Percentiles rank a stretch among this genome's conserved stretches.
Evolutionary conservation across 805 yeast genomes (phyloP).

Genomic region (Cyberlindnera maritima): DNA sequence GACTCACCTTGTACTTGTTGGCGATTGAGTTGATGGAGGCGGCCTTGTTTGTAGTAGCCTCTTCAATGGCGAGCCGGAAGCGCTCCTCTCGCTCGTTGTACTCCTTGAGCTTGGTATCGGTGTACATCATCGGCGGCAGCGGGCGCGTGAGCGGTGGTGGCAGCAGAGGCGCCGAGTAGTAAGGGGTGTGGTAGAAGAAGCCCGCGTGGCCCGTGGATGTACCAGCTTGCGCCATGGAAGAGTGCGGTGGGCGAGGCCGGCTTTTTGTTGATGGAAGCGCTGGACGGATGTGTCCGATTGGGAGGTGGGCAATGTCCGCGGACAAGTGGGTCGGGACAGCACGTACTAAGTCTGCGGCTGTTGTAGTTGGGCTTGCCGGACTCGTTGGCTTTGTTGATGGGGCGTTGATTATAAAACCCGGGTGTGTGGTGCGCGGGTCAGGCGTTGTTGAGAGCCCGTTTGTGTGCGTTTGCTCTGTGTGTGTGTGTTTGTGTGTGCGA

Average conservation of each 20-base stretch:
- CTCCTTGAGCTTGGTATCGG: conserved; percentile 28
- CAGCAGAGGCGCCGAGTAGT: conserved; percentile 7
- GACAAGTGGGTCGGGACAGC: neutral
- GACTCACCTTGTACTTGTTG: conserved; percentile 26
- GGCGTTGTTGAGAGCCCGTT: too few relatives aligned
- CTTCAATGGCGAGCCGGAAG: conserved; percentile 28
- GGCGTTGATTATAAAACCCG: too few relatives aligned
- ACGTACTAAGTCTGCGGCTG: neutral
- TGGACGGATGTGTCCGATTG: conserved; percentile 1
- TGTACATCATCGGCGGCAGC: conserved; percentile 20
- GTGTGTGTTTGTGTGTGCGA: too few relatives aligned
- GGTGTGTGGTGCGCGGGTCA: too few relatives aligned
- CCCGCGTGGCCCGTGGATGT: neutral
- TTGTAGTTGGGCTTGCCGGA: neutral
- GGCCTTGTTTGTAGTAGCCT: conserved; percentile 26
- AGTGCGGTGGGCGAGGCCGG: conserved; percentile 5
- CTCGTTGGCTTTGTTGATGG: too few relatives aligned
- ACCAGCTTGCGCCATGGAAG: conserved; percentile 5
- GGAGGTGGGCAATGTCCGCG: conserved; percentile 5
- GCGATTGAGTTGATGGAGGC: conserved; percentile 30
- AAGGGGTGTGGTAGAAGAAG: neutral
- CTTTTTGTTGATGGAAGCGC: conserved; percentile 9
- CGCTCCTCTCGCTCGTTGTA: conserved; percentile 30
- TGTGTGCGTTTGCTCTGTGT: too few relatives aligned
- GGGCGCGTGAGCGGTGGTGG: conserved; percentile 13